Evolutionary conservation across 75 land plant genomes (phyloP).

Genomic region (Sequoia sempervirens): DNA sequence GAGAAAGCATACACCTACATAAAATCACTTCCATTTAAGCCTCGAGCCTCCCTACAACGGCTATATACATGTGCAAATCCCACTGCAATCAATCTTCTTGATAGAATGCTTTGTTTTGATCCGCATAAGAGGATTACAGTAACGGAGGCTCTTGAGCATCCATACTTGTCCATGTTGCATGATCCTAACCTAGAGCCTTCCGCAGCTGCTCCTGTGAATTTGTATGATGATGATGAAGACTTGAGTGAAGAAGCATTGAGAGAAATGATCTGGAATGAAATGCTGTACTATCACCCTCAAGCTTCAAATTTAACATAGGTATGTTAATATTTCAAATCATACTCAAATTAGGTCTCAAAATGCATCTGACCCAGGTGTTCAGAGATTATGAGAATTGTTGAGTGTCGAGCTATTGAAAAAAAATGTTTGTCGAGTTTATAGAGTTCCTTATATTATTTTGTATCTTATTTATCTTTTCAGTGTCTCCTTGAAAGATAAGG

Average conservation of each 20-base stretch:
- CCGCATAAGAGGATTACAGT: constrained; percentile 78
- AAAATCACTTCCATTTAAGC: constrained; percentile 47
- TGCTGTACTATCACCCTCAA: constrained; percentile 81
- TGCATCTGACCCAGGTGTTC: background rate
- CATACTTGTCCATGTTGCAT: constrained; percentile 69
- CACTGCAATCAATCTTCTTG: constrained; percentile 68
- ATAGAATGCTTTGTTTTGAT: constrained; percentile 84
- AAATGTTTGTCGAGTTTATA: background rate
- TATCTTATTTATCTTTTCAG: background rate
- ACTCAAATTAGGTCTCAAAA: background rate
- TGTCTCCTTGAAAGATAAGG: background rate
- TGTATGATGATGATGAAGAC: constrained; percentile 63
- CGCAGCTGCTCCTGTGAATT: constrained; percentile 51
- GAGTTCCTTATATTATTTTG: background rate
- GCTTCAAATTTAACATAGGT: constrained; percentile 14
- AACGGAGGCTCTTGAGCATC: constrained; percentile 75
- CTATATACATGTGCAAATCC: constrained; percentile 81
- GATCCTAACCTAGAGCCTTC: constrained; percentile 61
- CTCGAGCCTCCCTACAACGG: constrained; percentile 43
- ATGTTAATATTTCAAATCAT: background rate
- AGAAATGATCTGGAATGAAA: constrained; percentile 78
- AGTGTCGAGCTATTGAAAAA: background rate
- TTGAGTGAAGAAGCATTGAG: constrained; percentile 56
- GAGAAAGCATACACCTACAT: constrained; percentile 73
- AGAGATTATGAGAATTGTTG: background rate